Base-by-base conservation (phyloP, 2,329 filamentous ascomycete species). In the Calcarisporium arbuscula region DNA sequence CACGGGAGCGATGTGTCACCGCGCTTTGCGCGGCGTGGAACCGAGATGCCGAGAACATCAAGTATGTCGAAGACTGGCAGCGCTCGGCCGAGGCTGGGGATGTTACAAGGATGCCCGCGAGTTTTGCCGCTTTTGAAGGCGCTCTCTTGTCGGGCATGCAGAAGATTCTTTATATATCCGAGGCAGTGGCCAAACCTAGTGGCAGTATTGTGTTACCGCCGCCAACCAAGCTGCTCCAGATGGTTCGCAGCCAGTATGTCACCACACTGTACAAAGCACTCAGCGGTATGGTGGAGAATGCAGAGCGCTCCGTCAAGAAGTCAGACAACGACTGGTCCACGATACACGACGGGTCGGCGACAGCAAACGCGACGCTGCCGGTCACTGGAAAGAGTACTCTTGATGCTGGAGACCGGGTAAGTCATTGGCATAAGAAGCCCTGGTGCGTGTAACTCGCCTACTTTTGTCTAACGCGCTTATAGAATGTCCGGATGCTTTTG, bases 221-320 rank as follows among this genome's bases (percentile, higher is more conserved):
- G 5, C 82, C 87, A 22, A 72, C 82, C 7, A 98, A 96, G 58
- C 66, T 95, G 28, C 67, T 96, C 28, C 85, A 94, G 56, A 87
- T 89, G 76, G 87, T 96, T 12, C 77, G 89, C 44, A 83, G 80
- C 44, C 87, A 94, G 53, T 98, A 98, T 52, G 88, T 95, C 12
- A 88, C 83, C 6, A 95, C 89, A 38, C 65, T 98, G 28, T 96
- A 96, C 61, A 94, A 94, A 57, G 87, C 87, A 6, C 65, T 98
- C 23, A 94, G 86, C 49, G 92, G 90, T 16, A 90, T 98, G 79
- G 88, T 98, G 2, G 92, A 96, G 61, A 96, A 95, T 58, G 90
- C 92, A 4, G 88, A 96, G 61, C 78, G 79, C 38, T 74, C 80
- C 4, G 58, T 79, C 11, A 76, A 80, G 46, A 78, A 77, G 46